Evolutionary conservation across 2,329 filamentous ascomycete species (phyloP).

Genomic region (Cladophialophora bantiana): DNA sequence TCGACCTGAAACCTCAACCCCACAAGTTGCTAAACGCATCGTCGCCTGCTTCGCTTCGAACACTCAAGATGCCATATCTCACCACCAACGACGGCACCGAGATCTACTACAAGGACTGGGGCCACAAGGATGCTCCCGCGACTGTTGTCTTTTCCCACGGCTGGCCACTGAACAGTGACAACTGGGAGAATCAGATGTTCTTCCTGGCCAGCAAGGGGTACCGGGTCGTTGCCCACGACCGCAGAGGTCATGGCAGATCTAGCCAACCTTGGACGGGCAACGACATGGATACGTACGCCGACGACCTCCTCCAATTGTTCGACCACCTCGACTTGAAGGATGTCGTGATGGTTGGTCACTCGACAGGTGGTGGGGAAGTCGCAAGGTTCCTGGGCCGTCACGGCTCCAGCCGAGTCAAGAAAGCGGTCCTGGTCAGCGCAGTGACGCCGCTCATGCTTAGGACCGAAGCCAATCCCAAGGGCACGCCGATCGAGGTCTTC

Average conservation of each 20-base stretch:
- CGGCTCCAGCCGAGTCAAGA: slow-evolving; percentile 49
- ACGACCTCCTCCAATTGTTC: slow-evolving; percentile 50
- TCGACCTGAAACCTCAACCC: neutral
- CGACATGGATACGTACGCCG: slow-evolving; percentile 51
- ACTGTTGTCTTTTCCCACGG: slow-evolving; percentile 50
- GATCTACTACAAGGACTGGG: slow-evolving; percentile 56
- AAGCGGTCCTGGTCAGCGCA: slow-evolving; percentile 50
- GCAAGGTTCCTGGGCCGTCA: slow-evolving; percentile 47
- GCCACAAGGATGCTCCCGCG: slow-evolving; percentile 44
- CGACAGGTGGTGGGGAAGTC: slow-evolving; percentile 54
- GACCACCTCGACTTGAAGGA: slow-evolving; percentile 47
- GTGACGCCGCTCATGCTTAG: slow-evolving; percentile 50
- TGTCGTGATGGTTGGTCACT: slow-evolving; percentile 50
- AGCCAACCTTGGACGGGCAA: slow-evolving; percentile 51
- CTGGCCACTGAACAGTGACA: slow-evolving; percentile 52
- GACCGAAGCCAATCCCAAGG: slow-evolving; percentile 47
- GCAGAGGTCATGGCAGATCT: slow-evolving; percentile 52
- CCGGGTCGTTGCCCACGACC: slow-evolving; percentile 47
- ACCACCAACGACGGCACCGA: slow-evolving; percentile 49
- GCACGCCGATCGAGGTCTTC: slow-evolving; percentile 48
- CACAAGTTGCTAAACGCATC: neutral
- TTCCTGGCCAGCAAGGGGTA: slow-evolving; percentile 49
- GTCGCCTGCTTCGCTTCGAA: neutral
- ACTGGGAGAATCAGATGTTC: slow-evolving; percentile 52
- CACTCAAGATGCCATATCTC: slow-evolving; percentile 42